Evolutionary conservation across 2,329 filamentous ascomycete species (phyloP), one percentile per base, ranked within the genome.

Genomic region (Apiospora marii): DNA sequence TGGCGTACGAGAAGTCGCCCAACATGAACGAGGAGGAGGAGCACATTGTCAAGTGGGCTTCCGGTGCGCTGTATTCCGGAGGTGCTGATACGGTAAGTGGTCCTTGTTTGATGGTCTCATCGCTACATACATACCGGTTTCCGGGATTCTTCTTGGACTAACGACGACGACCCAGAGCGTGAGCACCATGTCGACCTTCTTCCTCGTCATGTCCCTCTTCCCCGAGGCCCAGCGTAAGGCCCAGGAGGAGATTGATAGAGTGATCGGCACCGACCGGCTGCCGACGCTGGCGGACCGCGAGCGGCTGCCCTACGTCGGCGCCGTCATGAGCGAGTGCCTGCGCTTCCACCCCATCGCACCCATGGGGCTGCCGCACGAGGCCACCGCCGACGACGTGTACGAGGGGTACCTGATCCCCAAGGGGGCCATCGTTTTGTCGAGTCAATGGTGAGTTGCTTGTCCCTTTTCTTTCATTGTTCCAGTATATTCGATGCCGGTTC

Each of bases 311-410:
- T 85, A 83, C 27, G 68, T 84, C 0, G 76, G 77, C 1, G 83
- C 84, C 24, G 79, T 85, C 0, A 80, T 80, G 0, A 81, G 81
- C 0, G 84, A 85, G 73, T 83, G 82, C 1, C 75, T 85, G 6
- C 79, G 84, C 0, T 85, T 83, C 83, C 77, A 83, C 3, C 84
- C 84, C 0, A 80, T 85, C 0, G 82, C 83, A 0, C 84, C 86
- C 0, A 75, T 87, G 1, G 82, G 84, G 0, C 84, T 89, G 0
- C 84, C 85, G 0, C 85, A 87, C 69, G 84, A 85, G 0, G 87
- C 86, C 67, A 84, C 83, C 0, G 83, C 81, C 0, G 83, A 85
- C 7, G 77, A 83, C 7, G 75, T 79, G 1, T 85, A 85, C 72
- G 80, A 79, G 72, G 83, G 82, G 14, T 83, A 84, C 80, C 84